Base-by-base conservation (phyloP, 305 asterid species). In the Stenogyne calaminthoides region DNA sequence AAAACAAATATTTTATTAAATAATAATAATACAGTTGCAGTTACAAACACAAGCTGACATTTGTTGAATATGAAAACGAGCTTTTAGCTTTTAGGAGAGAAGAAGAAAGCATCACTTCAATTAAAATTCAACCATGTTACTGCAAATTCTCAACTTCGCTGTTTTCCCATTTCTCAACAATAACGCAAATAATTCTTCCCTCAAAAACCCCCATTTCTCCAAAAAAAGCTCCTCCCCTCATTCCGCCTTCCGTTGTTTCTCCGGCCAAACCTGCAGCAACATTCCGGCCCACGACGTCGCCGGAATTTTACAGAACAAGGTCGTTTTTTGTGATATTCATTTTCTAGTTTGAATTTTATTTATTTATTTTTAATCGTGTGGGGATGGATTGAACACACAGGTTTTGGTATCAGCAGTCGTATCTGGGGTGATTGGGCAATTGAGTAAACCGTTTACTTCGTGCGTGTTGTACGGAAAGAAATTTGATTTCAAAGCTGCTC, bases 391-490 rank as follows among this genome's bases (percentile, higher is more conserved):
- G 64, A 44, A 55, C 14, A n/a, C 80, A 19, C 76, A 93, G 98
- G 98, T 87, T 84, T 64, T 94, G 74, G 83, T 94, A 64, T 88
- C 96, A 7, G 97, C 97, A 66, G 79, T 80, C 34, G 44, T 84
- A 12, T 91, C 97, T 55, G 93, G 89, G 9, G 95, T 95, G 5
- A 75, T 91, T 75, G 98, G 98, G 71, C 98, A 91, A 76, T 71
- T 89, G 20, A 74, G 81, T 32, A 94, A 94, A 65, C 97, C 98
- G 8, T 84, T 94, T 69, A 83, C 96, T 71, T 86, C 96, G 5
- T 15, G 74, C 49, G 0, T 90, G 34, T 77, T 94, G 0, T 80
- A 81, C 70, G 88, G 96, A 11, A 86, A 82, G 62, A 80, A 85
- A 42, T 84, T 90, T 62, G 85, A 91, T 80, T 72, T 81, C 68